phyloP scores from a whole-genome alignment of 495 filamentous ascomycete species.

The Annulohypoxylon stygium region DNA sequence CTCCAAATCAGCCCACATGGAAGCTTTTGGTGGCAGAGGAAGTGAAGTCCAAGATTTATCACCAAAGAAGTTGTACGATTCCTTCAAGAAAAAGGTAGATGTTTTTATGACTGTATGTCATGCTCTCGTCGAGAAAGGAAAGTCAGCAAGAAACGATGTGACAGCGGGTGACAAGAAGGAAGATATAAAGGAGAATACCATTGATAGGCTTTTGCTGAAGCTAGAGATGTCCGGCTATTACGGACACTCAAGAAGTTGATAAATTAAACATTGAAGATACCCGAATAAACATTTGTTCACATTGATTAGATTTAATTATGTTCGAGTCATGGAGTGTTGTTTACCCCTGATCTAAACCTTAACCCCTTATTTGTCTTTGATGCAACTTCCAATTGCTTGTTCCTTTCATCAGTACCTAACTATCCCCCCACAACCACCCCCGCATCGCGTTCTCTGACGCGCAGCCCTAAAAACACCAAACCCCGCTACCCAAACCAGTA shows the following conservation, averaged over 20 bases:
- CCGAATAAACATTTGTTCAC: constrained; percentile 17
- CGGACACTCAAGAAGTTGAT: constrained; percentile 41
- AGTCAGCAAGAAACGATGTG: constrained; percentile 53
- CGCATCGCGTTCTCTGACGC: constrained; percentile 39
- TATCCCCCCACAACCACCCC: neutral
- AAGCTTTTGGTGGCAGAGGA: constrained; percentile 42
- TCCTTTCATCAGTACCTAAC: neutral
- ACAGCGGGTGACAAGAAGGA: constrained; percentile 48
- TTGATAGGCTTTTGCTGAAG: constrained; percentile 66
- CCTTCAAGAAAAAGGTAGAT: constrained; percentile 75
- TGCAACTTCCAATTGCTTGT: too few relatives aligned
- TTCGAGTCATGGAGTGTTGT: neutral
- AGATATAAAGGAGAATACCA: constrained; percentile 57
- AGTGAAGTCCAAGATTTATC: constrained; percentile 55
- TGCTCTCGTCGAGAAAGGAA: constrained; percentile 71
- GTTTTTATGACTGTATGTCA: constrained; percentile 75
- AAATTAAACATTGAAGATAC: constrained; percentile 42
- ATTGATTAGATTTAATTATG: neutral
- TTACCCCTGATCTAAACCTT: constrained; percentile 11
- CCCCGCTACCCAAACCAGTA: constrained; percentile 40
- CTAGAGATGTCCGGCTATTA: constrained; percentile 75
- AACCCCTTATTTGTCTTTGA: constrained; percentile 4
- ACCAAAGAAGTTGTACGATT: constrained; percentile 67
- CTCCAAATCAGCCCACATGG: constrained; percentile 52
- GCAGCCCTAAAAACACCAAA: neutral